Evolutionary conservation across 352 stramenopile species (phyloP).

Genomic region (Phytophthora crassamura): DNA sequence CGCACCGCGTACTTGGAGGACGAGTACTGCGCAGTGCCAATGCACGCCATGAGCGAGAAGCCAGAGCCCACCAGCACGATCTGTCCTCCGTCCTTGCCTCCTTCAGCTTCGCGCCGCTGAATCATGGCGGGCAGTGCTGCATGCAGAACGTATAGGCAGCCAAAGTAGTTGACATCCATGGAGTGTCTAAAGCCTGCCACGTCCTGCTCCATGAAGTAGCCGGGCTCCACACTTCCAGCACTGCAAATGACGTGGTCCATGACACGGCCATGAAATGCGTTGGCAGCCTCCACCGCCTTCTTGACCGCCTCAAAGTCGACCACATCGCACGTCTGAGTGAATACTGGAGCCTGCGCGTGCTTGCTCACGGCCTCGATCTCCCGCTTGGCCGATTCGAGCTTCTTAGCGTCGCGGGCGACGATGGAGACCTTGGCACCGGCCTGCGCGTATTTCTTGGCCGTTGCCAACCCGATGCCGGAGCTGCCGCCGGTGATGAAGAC

Average conservation of each 20-base stretch:
- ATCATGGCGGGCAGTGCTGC: slow-evolving; percentile 59
- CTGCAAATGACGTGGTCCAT: slow-evolving; percentile 62
- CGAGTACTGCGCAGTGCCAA: slow-evolving; percentile 50
- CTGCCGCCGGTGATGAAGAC: slow-evolving; percentile 58
- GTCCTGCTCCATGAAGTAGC: slow-evolving; percentile 66
- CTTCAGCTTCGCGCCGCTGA: slow-evolving; percentile 29
- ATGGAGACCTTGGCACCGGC: slow-evolving; percentile 55
- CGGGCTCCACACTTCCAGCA: slow-evolving; percentile 47
- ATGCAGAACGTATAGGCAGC: slow-evolving; percentile 49
- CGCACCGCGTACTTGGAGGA: slow-evolving; percentile 62
- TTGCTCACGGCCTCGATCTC: slow-evolving; percentile 45
- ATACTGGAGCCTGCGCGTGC: slow-evolving; percentile 30
- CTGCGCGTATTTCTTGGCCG: slow-evolving; percentile 52
- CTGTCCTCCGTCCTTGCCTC: slow-evolving; percentile 29
- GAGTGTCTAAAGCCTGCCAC: slow-evolving; percentile 40
- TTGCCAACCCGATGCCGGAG: slow-evolving; percentile 49
- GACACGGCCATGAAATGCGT: slow-evolving; percentile 46
- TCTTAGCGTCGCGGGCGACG: slow-evolving; percentile 38
- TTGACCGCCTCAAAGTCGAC: slow-evolving; percentile 46
- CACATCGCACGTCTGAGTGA: slow-evolving; percentile 56
- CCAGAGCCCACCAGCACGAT: slow-evolving; percentile 58
- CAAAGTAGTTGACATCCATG: slow-evolving; percentile 77
- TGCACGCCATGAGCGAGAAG: slow-evolving; percentile 55
- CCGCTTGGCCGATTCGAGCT: slow-evolving; percentile 42
- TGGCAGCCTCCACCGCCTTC: slow-evolving; percentile 47